Conservation (phyloP, 2,329 filamentous ascomycete genomes). For the Aurifilum marmelostoma region DNA sequence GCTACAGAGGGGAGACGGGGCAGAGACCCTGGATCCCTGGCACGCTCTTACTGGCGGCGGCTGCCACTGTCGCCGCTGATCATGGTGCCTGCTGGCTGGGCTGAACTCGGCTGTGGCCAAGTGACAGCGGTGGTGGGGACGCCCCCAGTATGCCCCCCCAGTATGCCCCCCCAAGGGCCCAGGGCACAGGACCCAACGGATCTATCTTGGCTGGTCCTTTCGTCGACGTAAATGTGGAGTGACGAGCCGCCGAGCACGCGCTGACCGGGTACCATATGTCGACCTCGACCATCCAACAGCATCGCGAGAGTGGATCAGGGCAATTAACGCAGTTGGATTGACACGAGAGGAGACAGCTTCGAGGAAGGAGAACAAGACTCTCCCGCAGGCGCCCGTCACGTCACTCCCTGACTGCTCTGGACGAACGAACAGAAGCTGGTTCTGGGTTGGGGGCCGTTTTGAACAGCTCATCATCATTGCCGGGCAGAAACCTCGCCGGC, state of each 20-base stretch:
- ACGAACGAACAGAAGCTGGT: background rate
- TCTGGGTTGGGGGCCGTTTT: background rate
- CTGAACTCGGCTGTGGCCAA: background rate
- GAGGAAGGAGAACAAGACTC: background rate
- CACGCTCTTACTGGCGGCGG: background rate
- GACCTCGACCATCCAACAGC: background rate
- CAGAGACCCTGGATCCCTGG: background rate
- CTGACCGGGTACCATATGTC: background rate
- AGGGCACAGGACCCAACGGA: background rate
- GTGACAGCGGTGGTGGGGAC: background rate
- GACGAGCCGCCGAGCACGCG: background rate
- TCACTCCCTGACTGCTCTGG: background rate
- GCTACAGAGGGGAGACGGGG: no score
- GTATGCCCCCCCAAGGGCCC: no score
- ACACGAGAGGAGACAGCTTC: background rate
- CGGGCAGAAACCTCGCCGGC: background rate
- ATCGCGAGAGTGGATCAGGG: background rate
- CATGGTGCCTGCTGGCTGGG: background rate
- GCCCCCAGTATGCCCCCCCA: background rate
- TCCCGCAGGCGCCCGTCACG: no score
- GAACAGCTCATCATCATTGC: background rate
- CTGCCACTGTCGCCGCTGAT: background rate
- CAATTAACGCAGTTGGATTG: background rate
- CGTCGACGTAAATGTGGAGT: constrained; percentile 1
- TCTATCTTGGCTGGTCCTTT: background rate